Percentiles rank a stretch among this genome's conserved stretches.
Conservation (phyloP, 768 basidiomycete species). For the Russula emetica region DNA sequence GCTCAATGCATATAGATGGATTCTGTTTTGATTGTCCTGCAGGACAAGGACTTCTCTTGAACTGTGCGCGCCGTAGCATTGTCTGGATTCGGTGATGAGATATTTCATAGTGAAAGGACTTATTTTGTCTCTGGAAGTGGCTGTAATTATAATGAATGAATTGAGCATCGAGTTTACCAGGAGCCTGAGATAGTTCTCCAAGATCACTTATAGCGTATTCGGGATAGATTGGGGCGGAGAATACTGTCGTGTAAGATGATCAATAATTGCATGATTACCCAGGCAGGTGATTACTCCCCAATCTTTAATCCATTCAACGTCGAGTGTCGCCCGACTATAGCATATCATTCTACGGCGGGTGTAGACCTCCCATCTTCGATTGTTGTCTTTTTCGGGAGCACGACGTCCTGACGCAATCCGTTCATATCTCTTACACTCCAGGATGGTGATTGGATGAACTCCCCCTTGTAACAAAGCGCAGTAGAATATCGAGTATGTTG, state of each 20-base stretch:
- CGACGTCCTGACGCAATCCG: not conserved
- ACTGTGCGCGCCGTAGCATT: not conserved
- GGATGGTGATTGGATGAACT: no score
- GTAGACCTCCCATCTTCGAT: not conserved
- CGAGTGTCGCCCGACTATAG: no score
- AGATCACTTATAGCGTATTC: no score
- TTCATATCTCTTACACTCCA: no score
- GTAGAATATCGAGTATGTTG: not conserved
- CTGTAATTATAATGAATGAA: no score
- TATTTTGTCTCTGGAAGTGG: not conserved
- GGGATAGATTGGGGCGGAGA: not conserved
- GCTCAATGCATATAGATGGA: not conserved
- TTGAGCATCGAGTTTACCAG: not conserved
- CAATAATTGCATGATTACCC: not conserved
- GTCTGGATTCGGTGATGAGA: not conserved
- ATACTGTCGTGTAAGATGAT: not conserved
- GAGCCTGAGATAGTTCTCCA: no score
- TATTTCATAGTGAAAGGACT: not conserved
- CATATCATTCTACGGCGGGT: not conserved
- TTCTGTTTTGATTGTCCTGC: not conserved
- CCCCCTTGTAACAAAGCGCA: not conserved
- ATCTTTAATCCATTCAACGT: not conserved
- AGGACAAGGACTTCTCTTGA: not conserved
- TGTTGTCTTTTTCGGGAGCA: not conserved
- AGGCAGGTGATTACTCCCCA: not conserved